A percentile compares a stretch with the other conserved stretches of the same genome.
phyloP scores from a whole-genome alignment of 164 flowering plant species.

The Dillenia suffruticosa region DNA sequence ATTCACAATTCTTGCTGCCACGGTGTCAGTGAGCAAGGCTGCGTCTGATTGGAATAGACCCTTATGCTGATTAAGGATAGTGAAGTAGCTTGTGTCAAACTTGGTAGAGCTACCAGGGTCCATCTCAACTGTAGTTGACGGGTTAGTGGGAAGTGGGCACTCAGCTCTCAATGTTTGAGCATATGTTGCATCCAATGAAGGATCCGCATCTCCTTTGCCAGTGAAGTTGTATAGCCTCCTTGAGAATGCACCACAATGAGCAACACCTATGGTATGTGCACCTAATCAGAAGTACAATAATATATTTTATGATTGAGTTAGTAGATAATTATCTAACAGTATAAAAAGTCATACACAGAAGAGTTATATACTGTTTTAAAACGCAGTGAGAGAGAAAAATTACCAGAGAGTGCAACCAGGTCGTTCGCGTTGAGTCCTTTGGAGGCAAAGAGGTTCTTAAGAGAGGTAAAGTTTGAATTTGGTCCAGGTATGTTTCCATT shows the following conservation, averaged over 20 bases:
- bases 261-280: constrained; percentile 44
- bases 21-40: constrained; percentile 23
- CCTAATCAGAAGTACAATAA: constrained; percentile 19
- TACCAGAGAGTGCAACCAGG: constrained; percentile 32
- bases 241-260: constrained; percentile 25
- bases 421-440: constrained; percentile 14
- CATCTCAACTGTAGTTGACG: constrained; percentile 18
- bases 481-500: constrained; percentile 24
- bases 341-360: background rate
- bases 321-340: no score
- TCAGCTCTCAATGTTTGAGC: constrained; percentile 6
- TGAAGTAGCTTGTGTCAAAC: constrained; percentile 32
- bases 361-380: background rate
- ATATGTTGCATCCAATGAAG: constrained; percentile 19
- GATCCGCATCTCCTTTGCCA: constrained; percentile 35
- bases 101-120: constrained; percentile 24
- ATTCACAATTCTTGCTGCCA: constrained; percentile 6
- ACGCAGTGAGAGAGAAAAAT: background rate
- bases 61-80: constrained; percentile 8
- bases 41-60: constrained; percentile 50
- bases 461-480: constrained; percentile 12
- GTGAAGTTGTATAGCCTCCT: constrained; percentile 41
- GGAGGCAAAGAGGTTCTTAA: constrained; percentile 4
- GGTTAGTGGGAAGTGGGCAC: constrained; percentile 16
- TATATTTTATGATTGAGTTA: background rate